These are phyloP conservation scores for Cryphonectria carpinicola DNA, from an alignment of 2,329 filamentous ascomycete species.

Conservation along the genomic window DNA sequence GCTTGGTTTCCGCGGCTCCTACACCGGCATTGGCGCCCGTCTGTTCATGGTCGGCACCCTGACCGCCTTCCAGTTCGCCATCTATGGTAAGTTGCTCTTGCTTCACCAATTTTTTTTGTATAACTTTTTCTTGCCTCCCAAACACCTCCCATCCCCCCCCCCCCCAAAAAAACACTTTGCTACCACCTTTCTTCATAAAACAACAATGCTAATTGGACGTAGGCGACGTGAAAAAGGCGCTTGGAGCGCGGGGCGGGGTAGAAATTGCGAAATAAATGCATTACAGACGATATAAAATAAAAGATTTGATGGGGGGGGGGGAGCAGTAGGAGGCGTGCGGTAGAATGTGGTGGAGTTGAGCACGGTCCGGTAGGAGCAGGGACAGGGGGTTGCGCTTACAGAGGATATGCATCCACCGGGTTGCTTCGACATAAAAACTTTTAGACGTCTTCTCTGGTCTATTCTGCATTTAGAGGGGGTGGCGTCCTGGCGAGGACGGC, in stretches of 20 bases:
- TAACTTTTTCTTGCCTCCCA: not conserved
- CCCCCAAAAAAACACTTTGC: not conserved
- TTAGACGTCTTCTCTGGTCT: not conserved
- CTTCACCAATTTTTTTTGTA: not conserved
- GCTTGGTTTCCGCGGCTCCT: constrained; percentile 68
- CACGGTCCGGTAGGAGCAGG: not conserved
- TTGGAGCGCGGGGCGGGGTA: constrained; percentile 73
- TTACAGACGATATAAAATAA: not conserved
- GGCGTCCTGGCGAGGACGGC: not conserved
- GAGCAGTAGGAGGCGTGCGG: not conserved
- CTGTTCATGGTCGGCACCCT: constrained; percentile 71
- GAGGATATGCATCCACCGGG: not conserved
- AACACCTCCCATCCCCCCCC: not conserved
- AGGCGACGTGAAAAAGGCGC: constrained; percentile 64
- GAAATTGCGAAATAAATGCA: constrained; percentile 62
- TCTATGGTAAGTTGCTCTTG: constrained; percentile 55
- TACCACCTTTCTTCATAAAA: not conserved
- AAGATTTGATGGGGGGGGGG: not conserved
- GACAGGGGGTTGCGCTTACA: not conserved
- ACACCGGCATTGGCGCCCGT: constrained; percentile 70
- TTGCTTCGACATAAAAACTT: not conserved
- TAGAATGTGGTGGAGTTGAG: not conserved
- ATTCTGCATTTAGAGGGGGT: not conserved
- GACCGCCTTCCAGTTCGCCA: constrained; percentile 72
- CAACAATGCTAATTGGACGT: not conserved